Base-by-base conservation (phyloP, 2,329 filamentous ascomycete genomes). In the Penicillium hesseltinei region DNA sequence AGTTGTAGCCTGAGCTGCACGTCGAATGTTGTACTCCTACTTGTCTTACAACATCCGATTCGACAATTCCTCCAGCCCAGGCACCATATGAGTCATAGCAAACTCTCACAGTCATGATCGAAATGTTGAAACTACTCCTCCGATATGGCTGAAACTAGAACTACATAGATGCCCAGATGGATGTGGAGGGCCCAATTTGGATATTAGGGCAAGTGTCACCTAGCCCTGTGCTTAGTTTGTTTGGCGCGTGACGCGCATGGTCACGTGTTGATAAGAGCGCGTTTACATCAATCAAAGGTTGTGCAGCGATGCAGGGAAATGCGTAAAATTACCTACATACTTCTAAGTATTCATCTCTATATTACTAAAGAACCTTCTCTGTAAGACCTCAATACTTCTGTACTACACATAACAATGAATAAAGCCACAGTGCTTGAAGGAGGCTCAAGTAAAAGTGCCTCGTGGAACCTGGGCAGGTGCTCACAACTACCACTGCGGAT, bases 191-290 rank as follows among this genome's bases (percentile, higher is more conserved):
- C 39, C 29, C 0, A 44, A 51, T 45, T 36, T 1, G 39, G 39
- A 25, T 15, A 44, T 4, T 25, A 47, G 42, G 51, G 51, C n/a
- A 47, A 53, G 21, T 17, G 1, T 2, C 2, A 21, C 13, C 4
- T 7, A 29, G 23, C 51, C 40, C 40, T 23, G 3, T 39, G 6
- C 25, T 48, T 54, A 13, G 10, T 9, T 9, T 13, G 10, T 49
- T 49, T 49, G 43, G 15, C 40, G 27, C 44, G 51, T 54, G 21
- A 54, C 36, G 35, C 44, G 51, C 13, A 15, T 6, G 1, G 5
- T 49, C 51, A 54, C 51, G 51, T 54, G 44, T 1, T 17, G 51
- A 54, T 54, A 54, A 54, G 44, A 42, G 27, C 44, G 43, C 51
- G 36, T 49, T 21, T 17, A 40, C 19, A 33, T 49, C 35, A 35